Conservation (phyloP, 257 asterid genomes). For the Craterostigma plantagineum region DNA sequence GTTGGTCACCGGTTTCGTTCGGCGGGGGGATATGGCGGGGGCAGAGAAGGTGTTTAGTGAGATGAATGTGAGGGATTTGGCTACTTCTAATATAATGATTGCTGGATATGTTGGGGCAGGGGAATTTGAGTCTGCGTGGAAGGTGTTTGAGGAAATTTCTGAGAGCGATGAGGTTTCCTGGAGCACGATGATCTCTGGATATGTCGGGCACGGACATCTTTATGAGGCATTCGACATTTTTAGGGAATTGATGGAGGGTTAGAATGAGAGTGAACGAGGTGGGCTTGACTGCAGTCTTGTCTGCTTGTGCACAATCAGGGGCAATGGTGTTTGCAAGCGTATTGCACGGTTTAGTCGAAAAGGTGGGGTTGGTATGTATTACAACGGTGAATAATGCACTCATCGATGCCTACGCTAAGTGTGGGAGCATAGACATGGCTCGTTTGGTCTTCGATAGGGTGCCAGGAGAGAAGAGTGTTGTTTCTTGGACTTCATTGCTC, state of each 20-base stretch:
- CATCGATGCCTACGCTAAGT: conserved; percentile 56
- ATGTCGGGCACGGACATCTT: conserved; percentile 31
- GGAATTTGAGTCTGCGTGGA: conserved; percentile 34
- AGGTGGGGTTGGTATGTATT: conserved; percentile 48
- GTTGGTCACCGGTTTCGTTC: conserved; percentile 37
- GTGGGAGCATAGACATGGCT: conserved; percentile 65
- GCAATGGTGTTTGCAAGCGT: conserved; percentile 41
- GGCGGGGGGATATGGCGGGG: conserved; percentile 32
- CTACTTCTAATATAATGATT: conserved; percentile 70
- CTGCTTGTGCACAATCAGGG: conserved; percentile 72
- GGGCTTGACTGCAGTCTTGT: conserved; percentile 60
- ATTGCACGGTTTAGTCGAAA: conserved; percentile 49
- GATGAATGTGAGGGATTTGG: conserved; percentile 42
- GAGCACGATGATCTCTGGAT: conserved; percentile 64
- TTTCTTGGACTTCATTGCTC: conserved; percentile 75
- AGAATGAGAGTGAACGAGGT: conserved; percentile 58
- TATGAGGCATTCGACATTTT: conserved; percentile 39
- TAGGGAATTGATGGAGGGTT: conserved; percentile 27
- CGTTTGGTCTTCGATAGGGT: conserved; percentile 41
- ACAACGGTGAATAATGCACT: conserved; percentile 62
- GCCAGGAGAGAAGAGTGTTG: conserved; percentile 35
- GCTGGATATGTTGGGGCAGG: conserved; percentile 50
- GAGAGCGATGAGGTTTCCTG: conserved; percentile 57
- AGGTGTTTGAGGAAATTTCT: conserved; percentile 35
- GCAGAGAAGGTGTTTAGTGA: conserved; percentile 31